Conservation (phyloP, 352 stramenopile genomes). For the Phytophthora ramorum region DNA sequence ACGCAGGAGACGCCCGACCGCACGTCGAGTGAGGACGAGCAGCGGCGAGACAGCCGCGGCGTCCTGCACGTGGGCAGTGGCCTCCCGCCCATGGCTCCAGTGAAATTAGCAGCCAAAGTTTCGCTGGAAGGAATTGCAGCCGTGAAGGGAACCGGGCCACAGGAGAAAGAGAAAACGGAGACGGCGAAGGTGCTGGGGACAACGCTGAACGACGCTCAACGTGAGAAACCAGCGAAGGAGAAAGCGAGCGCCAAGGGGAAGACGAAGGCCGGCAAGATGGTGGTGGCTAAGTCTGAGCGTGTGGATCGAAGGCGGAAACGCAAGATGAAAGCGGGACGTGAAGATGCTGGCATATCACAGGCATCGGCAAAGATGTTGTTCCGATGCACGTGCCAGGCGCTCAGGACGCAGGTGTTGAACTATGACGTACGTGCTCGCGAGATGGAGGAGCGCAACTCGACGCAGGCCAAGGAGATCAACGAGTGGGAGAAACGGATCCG, state of each 20-base stretch:
- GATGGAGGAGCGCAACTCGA: conserved; percentile 48
- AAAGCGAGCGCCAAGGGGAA: conserved; percentile 10
- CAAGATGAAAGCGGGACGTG: conserved; percentile 9
- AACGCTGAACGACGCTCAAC: neutral
- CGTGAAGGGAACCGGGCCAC: neutral
- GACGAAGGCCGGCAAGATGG: conserved; percentile 15
- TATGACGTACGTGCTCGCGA: conserved; percentile 52
- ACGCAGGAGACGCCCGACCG: conserved; percentile 18
- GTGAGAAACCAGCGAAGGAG: neutral
- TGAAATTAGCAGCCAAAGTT: conserved; percentile 3
- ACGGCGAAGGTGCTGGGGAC: neutral
- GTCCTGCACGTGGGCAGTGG: neutral
- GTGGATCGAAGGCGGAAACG: conserved; percentile 28
- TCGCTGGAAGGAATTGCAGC: conserved; percentile 3
- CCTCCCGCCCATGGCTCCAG: conserved; percentile 3
- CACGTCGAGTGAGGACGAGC: conserved; percentile 34
- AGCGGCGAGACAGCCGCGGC: neutral
- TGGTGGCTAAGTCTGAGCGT: conserved; percentile 11
- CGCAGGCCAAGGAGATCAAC: conserved; percentile 36
- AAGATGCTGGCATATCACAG: conserved; percentile 22
- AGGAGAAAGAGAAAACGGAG: neutral
- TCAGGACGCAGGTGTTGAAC: conserved; percentile 49
- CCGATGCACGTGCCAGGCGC: conserved; percentile 44
- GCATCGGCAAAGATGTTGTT: conserved; percentile 51
- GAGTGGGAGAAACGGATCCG: conserved; percentile 52